Evolutionary conservation across 2,329 filamentous ascomycete genomes (phyloP), one percentile per base, ranked within the genome.

Genomic region (Epichloe sibirici): DNA sequence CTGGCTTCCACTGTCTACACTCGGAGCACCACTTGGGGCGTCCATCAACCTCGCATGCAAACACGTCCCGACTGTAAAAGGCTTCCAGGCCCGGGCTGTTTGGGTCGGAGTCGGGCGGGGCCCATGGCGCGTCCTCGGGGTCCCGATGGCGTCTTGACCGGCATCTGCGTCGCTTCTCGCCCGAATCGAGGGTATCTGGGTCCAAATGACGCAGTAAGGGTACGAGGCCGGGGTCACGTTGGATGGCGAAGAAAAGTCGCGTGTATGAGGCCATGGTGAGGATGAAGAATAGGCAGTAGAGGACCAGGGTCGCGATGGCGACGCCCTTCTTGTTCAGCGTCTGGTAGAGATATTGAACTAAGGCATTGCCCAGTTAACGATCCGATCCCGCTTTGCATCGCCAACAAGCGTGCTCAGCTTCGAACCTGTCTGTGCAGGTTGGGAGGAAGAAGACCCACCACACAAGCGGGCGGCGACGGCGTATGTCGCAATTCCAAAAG

Each of bases 1-100:
- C 91, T 0, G 86, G 83, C 67, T 96, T 97, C 81, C 87, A 95
- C 57, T 85, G 88, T 52, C 79, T 79, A 65, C 91, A 98, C 50
- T 81, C 78, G 4, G 83, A 83, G 69, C 91, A 98, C 82, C 88
- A 97, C 35, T 82, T 79, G 0, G 91, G 91, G n/a, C 84, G 75
- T 0, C 93, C 93, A 60, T 93, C 86, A 12, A 75, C 73, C 61
- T 94, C 85, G 68, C 88, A 96, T 2, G 89, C 77, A 65, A 94
- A 97, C 2, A 88, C 79, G 59, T 95, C 84, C 64, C 85, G 88
- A 57, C 78, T 84, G 63, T 93, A 94, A 64, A 94, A 95, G 4
- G 74, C 69, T 59, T 90, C 85, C 49, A 90, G 72, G 0, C 85
- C 84, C 11, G 82, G 79, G 49, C 79, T 80, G 57, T 87, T 79